Base-by-base conservation (phyloP, 306 rosid genomes). In the Cucurbita moschata region DNA sequence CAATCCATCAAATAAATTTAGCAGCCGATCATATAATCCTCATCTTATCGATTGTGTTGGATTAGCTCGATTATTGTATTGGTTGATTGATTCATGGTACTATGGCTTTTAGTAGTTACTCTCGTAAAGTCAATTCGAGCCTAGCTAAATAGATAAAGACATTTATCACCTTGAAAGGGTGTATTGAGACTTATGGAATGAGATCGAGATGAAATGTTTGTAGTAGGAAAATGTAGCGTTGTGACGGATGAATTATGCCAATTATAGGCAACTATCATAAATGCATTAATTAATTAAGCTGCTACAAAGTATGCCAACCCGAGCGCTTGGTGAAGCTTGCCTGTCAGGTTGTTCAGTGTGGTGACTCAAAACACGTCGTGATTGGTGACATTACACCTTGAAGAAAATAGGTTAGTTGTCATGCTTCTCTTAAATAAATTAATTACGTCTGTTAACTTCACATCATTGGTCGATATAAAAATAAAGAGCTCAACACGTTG, bases 291-390 rank as follows among this genome's bases (percentile, higher is more conserved):
- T 26, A 26, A 26, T 26, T 26, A 26, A 30, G 35, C 35, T 30
- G 35, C 35, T 30, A 30, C 35, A 30, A 30, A 30, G 35, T 30
- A 30, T 0, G 97, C 97, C 97, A 96, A 91, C 2, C 97, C 69
- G 37, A 91, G 92, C 37, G 88, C 97, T 77, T 91, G 96, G 79
- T 91, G 97, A 7, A 91, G 96, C 71, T 96, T 79, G 37, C 88
- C 97, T 6, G 96, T 91, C 26, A 91, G 81, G 76, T 91, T 91
- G 84, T 88, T 91, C 8, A 96, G 97, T 14, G 96, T 96, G 1
- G 91, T 84, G 72, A 96, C 97, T 60, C 97, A 80, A 76, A 91
- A 88, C 15, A 96, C 96, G 73, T 91, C 97, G 57, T 87, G 76
- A 71, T 91, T 88, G 19, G 97, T 91, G 26, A 91, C 97, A 67